Conservation (phyloP, 257 asterid genomes). For the Perilla frutescens region DNA sequence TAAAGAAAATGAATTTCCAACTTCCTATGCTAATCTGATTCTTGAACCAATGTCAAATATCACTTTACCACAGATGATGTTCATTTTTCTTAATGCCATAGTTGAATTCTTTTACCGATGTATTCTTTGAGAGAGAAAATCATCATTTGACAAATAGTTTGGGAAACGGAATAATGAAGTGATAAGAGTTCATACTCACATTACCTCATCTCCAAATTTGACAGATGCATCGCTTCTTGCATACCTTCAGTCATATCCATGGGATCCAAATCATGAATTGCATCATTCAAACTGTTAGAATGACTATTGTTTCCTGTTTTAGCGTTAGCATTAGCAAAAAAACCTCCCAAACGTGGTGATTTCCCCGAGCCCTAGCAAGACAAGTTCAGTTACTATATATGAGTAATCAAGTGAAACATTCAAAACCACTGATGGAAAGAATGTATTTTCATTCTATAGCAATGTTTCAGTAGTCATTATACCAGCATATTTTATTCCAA, state of each 20-base stretch:
- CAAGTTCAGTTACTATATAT: constrained; percentile 39
- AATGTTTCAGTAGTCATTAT: background rate
- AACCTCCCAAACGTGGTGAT: constrained; percentile 77
- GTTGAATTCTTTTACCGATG: background rate
- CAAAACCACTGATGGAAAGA: constrained; percentile 16
- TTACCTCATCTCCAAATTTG: constrained; percentile 98
- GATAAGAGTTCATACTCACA: constrained; percentile 50
- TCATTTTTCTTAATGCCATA: constrained; percentile 2
- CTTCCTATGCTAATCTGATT: background rate
- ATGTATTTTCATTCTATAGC: constrained; percentile 16
- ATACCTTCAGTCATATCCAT: constrained; percentile 97
- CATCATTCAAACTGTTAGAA: constrained; percentile 51
- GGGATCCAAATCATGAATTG: constrained; percentile 71
- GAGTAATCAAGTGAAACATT: constrained; percentile 29
- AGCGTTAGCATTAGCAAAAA: constrained; percentile 68
- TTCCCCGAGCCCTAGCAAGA: constrained; percentile 70
- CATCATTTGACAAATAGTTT: constrained; percentile 1
- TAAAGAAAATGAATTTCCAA: background rate
- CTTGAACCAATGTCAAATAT: background rate
- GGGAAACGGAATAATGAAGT: constrained; percentile 32
- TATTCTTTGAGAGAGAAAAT: background rate
- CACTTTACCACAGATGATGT: background rate
- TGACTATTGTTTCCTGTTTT: constrained; percentile 58
- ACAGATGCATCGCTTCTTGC: constrained; percentile 99
- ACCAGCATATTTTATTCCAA: background rate